A percentile compares a stretch with the other conserved stretches of the same genome.
Conservation (phyloP, 768 basidiomycete genomes). For the Mycena galopus region DNA sequence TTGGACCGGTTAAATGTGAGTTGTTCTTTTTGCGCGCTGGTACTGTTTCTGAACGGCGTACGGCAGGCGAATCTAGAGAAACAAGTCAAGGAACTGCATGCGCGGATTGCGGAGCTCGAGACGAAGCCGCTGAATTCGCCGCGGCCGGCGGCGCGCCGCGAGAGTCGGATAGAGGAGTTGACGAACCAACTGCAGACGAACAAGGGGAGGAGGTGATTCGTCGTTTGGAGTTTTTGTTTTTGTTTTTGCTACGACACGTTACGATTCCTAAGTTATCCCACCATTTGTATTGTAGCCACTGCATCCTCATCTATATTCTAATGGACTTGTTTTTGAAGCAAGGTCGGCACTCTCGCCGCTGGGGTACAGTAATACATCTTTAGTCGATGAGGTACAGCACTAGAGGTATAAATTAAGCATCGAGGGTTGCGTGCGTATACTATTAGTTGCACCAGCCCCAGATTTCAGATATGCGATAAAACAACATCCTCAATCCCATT, state of each 20-base stretch:
- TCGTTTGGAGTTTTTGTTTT: slow-evolving; percentile 41
- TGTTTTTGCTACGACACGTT: slow-evolving; percentile 20
- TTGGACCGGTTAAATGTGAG: slow-evolving; percentile 83
- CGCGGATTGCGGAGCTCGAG: slow-evolving; percentile 86
- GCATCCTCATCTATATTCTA: slow-evolving; percentile 30
- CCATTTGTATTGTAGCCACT: slow-evolving; percentile 35
- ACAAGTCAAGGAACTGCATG: slow-evolving; percentile 86
- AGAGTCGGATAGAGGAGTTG: slow-evolving; percentile 81
- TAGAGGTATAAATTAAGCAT: slow-evolving; percentile 26
- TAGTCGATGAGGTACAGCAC: no score
- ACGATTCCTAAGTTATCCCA: slow-evolving; percentile 29
- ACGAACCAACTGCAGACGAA: slow-evolving; percentile 66
- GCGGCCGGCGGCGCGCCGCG: slow-evolving; percentile 69
- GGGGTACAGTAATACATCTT: no score
- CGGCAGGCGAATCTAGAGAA: slow-evolving; percentile 84
- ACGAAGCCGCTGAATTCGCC: slow-evolving; percentile 80
- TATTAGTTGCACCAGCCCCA: no score
- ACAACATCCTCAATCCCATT: slow-evolving; percentile 61
- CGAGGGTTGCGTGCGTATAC: no score
- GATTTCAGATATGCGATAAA: no score
- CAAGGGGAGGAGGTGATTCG: slow-evolving; percentile 56
- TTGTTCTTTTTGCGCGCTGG: background rate
- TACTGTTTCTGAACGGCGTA: slow-evolving; percentile 1
- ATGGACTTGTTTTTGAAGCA: no score
- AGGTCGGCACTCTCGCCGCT: no score